These are phyloP conservation scores for Flaveria bidentis DNA, from an alignment of 129 eudicot species.

Conservation along the genomic window DNA sequence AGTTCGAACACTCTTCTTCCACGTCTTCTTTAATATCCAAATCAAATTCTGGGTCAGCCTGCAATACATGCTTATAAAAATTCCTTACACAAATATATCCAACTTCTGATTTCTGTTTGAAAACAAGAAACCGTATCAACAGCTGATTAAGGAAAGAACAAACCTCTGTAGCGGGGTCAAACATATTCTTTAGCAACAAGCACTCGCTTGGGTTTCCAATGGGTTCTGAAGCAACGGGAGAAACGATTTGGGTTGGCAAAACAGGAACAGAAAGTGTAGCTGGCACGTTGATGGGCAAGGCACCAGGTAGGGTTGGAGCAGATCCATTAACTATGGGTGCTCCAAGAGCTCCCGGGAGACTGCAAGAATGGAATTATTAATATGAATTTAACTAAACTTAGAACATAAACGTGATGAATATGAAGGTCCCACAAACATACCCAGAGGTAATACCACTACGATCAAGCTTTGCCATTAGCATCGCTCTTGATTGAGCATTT, in stretches of 20 bases:
- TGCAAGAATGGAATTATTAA: constrained; percentile 27
- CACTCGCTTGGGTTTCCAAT: constrained; percentile 94
- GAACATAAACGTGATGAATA: background rate
- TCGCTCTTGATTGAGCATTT: constrained; percentile 94
- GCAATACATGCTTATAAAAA: constrained; percentile 28
- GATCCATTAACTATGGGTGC: constrained; percentile 65
- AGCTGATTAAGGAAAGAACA: constrained; percentile 5
- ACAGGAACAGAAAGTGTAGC: constrained; percentile 51
- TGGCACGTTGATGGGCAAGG: constrained; percentile 33
- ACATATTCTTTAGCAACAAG: constrained; percentile 85
- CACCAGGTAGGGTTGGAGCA: constrained; percentile 51
- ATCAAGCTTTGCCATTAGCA: constrained; percentile 94
- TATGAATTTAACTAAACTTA: background rate
- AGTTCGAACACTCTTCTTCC: constrained; percentile 85
- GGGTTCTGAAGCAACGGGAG: constrained; percentile 64
- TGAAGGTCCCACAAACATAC: constrained; percentile 39
- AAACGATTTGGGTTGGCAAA: constrained; percentile 51
- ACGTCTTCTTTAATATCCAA: constrained; percentile 91
- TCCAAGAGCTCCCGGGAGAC: constrained; percentile 75
- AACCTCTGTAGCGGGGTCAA: constrained; percentile 91
- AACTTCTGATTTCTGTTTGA: background rate
- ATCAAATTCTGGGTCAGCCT: constrained; percentile 92
- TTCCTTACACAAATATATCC: background rate
- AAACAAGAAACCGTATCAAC: background rate
- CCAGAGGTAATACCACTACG: constrained; percentile 89